Evolutionary conservation across 2,329 filamentous ascomycete genomes (phyloP).

Genomic region (Sporothrix schenckii): DNA sequence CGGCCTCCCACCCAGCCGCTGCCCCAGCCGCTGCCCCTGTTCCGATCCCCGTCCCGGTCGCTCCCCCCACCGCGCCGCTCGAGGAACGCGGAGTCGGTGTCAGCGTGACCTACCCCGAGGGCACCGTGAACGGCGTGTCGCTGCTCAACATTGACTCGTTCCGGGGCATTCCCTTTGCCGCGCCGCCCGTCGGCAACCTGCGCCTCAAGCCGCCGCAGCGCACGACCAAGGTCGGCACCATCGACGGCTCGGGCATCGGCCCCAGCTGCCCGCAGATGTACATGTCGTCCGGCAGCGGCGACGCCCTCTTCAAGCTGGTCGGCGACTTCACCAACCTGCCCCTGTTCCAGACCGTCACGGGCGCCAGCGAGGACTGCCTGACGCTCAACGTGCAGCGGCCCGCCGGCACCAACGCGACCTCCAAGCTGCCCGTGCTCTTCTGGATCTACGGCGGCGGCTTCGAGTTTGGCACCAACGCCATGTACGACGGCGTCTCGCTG

Average conservation of each 20-base stretch:
- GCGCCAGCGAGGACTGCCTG: slow-evolving; percentile 66
- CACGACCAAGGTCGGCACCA: slow-evolving; percentile 59
- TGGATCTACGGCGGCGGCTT: slow-evolving; percentile 74
- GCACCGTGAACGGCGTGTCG: slow-evolving; percentile 26
- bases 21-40: not conserved
- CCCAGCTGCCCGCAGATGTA: slow-evolving; percentile 73
- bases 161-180: slow-evolving; percentile 74
- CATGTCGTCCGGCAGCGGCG: slow-evolving; percentile 56
- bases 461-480: slow-evolving; percentile 54
- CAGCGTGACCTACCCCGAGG: slow-evolving; percentile 34
- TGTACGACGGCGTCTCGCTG: slow-evolving; percentile 57
- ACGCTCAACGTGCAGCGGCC: slow-evolving; percentile 64
- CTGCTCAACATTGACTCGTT: slow-evolving; percentile 64
- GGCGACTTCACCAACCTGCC: slow-evolving; percentile 54
- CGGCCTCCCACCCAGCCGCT: not conserved
- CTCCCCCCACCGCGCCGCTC: not conserved
- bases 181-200: slow-evolving; percentile 66
- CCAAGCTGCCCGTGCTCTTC: slow-evolving; percentile 67
- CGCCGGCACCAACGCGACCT: slow-evolving; percentile 54
- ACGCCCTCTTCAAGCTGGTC: slow-evolving; percentile 49
- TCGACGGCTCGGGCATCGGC: slow-evolving; percentile 61
- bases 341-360: slow-evolving; percentile 54
- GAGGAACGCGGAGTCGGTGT: slow-evolving; percentile 15
- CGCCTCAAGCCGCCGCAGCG: slow-evolving; percentile 70
- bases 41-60: not conserved